Base-by-base conservation (phyloP, 2,329 filamentous ascomycete genomes). In the Colletotrichum navitas region DNA sequence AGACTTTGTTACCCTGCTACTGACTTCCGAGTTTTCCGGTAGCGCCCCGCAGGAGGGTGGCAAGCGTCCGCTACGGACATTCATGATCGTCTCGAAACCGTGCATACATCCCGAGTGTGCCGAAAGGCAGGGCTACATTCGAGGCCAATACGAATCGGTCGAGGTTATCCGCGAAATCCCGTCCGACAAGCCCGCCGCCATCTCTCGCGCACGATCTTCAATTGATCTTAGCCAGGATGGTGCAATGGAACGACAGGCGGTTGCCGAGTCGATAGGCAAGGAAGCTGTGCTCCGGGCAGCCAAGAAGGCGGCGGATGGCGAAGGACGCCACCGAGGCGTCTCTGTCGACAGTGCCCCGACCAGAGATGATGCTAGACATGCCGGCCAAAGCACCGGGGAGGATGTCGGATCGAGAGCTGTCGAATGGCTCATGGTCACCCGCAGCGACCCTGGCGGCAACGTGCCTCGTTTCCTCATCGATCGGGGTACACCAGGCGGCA, bases 391-490 rank as follows among this genome's bases (percentile, higher is more conserved):
- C 5, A 68, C 68, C 2, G 73, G 68, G 1, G 78, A 69, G 1
- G 78, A 81, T 12, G 78, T 82, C 5, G 78, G 75, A 1, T 78
- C 83, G n/a, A 84, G 81, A 36, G 81, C 84, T 34, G 79, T 97
- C 1, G 94, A 97, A 80, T 97, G 94, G 94, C 88, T 96, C 72
- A 97, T 97, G 94, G 90, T 97, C 24, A 97, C 94, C 1, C 87
- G 94, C 60, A 95, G 93, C 79, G 94, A 97, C 76, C 94, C 94
- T 3, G 94, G 94, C 14, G 94, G 94, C 63, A 95, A 90, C 71
- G 94, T 97, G 24, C 94, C 94, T 1, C 88, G 93, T 18, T 97
- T 96, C 82, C 91, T 97, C 87, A 93, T 97, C n/a, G 94, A 97
- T 77, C 91, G 93, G 78, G 93, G 93, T 39, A 97, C 94, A 0